Conservation (phyloP, 306 rosid species). For the Ceratonia siliqua region DNA sequence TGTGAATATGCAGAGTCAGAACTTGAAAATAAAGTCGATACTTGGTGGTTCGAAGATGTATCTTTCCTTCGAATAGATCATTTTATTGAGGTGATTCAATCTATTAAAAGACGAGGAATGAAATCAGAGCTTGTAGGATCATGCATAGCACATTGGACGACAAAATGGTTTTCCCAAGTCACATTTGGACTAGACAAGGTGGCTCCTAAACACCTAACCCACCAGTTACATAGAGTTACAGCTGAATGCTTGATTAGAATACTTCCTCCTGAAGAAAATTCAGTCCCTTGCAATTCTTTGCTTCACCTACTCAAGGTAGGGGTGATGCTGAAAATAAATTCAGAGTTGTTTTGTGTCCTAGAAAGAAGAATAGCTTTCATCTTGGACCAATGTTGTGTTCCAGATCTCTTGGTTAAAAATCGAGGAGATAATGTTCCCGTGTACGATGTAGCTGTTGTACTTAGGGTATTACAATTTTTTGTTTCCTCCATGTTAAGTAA, state of each 20-base stretch:
- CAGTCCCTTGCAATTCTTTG: constrained; percentile 67
- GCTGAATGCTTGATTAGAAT: constrained; percentile 63
- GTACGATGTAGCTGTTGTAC: constrained; percentile 59
- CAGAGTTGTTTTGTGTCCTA: constrained; percentile 40
- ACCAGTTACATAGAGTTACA: constrained; percentile 51
- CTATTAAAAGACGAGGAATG: constrained; percentile 52
- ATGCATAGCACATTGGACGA: constrained; percentile 65
- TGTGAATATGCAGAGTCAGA: constrained; percentile 18
- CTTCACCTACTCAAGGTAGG: constrained; percentile 71
- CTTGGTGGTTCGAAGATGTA: constrained; percentile 82
- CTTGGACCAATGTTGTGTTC: constrained; percentile 56
- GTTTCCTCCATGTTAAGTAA: constrained; percentile 37
- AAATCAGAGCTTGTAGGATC: constrained; percentile 60
- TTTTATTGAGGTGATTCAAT: constrained; percentile 68
- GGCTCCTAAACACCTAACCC: constrained; percentile 28
- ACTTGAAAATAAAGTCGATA: constrained; percentile 25
- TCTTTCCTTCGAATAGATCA: constrained; percentile 68
- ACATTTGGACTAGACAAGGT: constrained; percentile 40
- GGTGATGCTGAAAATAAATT: constrained; percentile 47
- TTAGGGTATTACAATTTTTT: constrained; percentile 52
- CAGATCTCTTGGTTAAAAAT: constrained; percentile 66
- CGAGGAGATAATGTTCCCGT: constrained; percentile 41
- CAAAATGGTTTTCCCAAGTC: constrained; percentile 57
- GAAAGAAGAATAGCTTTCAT: constrained; percentile 59
- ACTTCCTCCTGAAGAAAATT: constrained; percentile 65